Conservation (phyloP, 1,139 yeast species). For the Sugiyamaella neomexicana region DNA sequence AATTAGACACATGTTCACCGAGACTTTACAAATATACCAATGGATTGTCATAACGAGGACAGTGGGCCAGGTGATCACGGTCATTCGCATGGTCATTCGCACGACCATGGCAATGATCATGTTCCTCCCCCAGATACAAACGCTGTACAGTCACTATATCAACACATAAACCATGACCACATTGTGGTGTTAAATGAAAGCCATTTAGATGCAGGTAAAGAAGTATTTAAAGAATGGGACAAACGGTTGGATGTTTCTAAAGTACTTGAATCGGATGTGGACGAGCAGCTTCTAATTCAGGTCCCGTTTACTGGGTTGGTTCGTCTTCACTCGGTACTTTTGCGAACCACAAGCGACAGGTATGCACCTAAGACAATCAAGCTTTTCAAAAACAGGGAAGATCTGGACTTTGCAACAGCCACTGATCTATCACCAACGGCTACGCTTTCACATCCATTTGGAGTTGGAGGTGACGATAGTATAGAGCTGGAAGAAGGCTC, state of each 20-base stretch:
- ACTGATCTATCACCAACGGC: constrained; percentile 53
- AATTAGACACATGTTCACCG: too few relatives aligned
- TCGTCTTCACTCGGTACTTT: constrained; percentile 67
- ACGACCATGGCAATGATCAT: constrained; percentile 42
- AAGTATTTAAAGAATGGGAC: constrained; percentile 56
- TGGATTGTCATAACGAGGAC: constrained; percentile 30
- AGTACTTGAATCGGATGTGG: constrained; percentile 71
- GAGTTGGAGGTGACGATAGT: constrained; percentile 38
- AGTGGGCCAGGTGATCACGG: constrained; percentile 39
- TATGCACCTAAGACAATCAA: constrained; percentile 69
- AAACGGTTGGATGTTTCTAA: constrained; percentile 44
- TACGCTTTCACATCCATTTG: constrained; percentile 62
- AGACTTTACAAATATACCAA: not conserved
- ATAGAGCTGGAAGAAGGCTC: constrained; percentile 32
- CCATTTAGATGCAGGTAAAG: constrained; percentile 49
- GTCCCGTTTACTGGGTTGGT: constrained; percentile 81
- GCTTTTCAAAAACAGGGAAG: constrained; percentile 68
- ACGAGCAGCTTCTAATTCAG: constrained; percentile 71
- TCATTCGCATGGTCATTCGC: not conserved
- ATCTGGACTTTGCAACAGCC: constrained; percentile 70
- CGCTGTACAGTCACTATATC: constrained; percentile 64
- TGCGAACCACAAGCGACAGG: constrained; percentile 63
- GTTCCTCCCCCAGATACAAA: constrained; percentile 74
- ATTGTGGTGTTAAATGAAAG: constrained; percentile 65
- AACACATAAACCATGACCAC: constrained; percentile 60